phyloP scores from a whole-genome alignment of 495 filamentous ascomycete genomes.

The Aspergillus saccharolyticus region DNA sequence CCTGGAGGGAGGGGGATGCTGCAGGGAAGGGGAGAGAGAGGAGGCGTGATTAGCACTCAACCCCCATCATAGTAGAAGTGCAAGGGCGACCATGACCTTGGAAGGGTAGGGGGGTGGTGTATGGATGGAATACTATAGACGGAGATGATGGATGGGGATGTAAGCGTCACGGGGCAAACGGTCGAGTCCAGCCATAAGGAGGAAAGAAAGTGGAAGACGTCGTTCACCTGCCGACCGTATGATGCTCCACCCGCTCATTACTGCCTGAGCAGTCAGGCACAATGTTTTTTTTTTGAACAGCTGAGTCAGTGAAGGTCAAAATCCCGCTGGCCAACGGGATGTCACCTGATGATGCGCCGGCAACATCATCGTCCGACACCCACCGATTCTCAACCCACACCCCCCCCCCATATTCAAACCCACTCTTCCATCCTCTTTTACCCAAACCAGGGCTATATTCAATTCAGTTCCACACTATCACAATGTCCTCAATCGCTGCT shows the following conservation, averaged over 20 bases:
- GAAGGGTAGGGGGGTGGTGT: background rate
- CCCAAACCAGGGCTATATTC: conserved; percentile 14
- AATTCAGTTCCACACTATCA: conserved; percentile 22
- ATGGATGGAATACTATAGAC: no score
- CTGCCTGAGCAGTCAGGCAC: background rate
- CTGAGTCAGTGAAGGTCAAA: conserved; percentile 25
- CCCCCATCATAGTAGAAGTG: background rate
- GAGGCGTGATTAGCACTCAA: background rate
- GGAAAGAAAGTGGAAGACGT: background rate
- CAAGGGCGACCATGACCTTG: background rate
- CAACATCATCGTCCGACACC: conserved; percentile 38
- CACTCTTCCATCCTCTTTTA: conserved; percentile 17
- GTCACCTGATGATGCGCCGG: conserved; percentile 34
- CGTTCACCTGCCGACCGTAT: background rate
- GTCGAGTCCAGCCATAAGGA: background rate
- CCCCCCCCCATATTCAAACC: conserved; percentile 4
- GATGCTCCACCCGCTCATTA: background rate
- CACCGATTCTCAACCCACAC: conserved; percentile 29
- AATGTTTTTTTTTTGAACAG: background rate
- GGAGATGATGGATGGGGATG: no score
- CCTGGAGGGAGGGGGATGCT: background rate
- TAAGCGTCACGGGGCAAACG: background rate
- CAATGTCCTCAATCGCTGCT: conserved; percentile 51
- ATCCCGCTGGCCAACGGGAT: conserved; percentile 19
- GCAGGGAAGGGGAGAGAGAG: background rate